Evolutionary conservation across 768 basidiomycete genomes (phyloP).

Genomic region (Imleria badia): DNA sequence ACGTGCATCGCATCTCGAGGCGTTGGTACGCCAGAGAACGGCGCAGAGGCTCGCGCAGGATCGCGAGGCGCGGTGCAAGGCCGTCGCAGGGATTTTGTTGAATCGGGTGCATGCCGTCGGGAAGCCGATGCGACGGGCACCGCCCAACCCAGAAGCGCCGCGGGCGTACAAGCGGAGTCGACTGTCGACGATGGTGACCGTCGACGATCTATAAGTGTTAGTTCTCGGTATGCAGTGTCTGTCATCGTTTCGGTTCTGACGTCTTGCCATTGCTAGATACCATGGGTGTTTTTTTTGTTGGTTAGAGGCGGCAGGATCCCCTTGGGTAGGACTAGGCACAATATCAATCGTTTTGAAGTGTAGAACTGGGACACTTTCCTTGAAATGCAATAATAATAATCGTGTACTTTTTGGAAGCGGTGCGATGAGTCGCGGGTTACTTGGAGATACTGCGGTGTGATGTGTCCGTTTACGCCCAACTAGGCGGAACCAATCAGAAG

Average conservation of each 20-base stretch:
- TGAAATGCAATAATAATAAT: constrained; percentile 5
- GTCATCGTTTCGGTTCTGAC: neutral
- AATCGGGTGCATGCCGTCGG: constrained; percentile 52
- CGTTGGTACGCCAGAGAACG: constrained; percentile 31
- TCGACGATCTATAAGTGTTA: constrained; percentile 36
- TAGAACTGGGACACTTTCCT: neutral
- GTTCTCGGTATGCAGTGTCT: neutral
- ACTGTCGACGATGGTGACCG: constrained; percentile 49
- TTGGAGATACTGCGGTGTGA: no score
- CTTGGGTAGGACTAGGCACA: no score
- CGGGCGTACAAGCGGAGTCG: constrained; percentile 53
- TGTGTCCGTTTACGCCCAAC: neutral
- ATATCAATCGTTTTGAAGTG: no score
- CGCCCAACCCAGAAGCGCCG: constrained; percentile 27
- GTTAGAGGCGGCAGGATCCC: neutral
- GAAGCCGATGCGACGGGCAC: constrained; percentile 49
- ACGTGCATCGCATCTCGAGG: constrained; percentile 20
- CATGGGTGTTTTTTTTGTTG: no score
- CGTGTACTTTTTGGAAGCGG: constrained; percentile 11
- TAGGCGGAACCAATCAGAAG: constrained; percentile 25
- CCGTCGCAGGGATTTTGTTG: constrained; percentile 59
- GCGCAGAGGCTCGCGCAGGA: constrained; percentile 35
- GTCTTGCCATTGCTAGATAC: neutral
- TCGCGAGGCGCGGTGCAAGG: constrained; percentile 43
- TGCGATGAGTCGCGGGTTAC: neutral